Evolutionary conservation across 1,284 basidiomycete species (phyloP).

Genomic region (Irpex sp.): DNA sequence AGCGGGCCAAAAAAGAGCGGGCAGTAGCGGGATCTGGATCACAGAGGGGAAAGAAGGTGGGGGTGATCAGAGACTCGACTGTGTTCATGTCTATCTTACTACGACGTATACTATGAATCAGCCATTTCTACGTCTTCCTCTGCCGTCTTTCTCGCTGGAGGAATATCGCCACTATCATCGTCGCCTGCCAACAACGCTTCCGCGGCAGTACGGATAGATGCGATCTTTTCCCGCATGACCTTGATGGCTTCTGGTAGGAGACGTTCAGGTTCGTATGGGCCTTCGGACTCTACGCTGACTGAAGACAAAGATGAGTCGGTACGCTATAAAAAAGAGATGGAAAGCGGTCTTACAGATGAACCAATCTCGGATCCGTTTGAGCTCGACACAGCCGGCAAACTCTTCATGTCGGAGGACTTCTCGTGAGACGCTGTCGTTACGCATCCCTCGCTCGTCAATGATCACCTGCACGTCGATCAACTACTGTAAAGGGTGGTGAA

Average conservation of each 20-base stretch:
- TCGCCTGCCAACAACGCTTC: constrained; percentile 44
- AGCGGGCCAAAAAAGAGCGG: too few species aligned
- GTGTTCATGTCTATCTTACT: too few species aligned
- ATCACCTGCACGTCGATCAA: constrained; percentile 31
- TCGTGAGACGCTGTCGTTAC: constrained; percentile 89
- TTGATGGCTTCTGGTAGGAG: constrained; percentile 82
- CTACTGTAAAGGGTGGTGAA: neutral
- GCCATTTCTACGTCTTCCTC: constrained; percentile 40
- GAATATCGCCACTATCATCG: constrained; percentile 12
- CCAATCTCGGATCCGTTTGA: constrained; percentile 88
- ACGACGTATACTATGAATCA: neutral
- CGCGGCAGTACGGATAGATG: constrained; percentile 53
- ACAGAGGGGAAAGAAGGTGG: too few species aligned
- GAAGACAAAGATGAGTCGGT: constrained; percentile 2
- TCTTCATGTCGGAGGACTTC: constrained; percentile 93
- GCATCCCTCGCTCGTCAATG: constrained; percentile 62
- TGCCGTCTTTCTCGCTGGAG: constrained; percentile 13
- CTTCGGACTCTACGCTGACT: constrained; percentile 92
- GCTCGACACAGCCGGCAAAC: constrained; percentile 82
- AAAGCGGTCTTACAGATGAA: constrained; percentile 74
- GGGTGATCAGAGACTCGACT: too few species aligned
- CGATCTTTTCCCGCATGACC: constrained; percentile 83
- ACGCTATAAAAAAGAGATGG: neutral
- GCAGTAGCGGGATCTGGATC: too few species aligned
- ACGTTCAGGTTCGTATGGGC: constrained; percentile 82